Evolutionary conservation across 192 early-diverging fungal genomes (phyloP), one percentile per base, ranked within the genome.

Genomic region (Backusella tarrabulga): DNA sequence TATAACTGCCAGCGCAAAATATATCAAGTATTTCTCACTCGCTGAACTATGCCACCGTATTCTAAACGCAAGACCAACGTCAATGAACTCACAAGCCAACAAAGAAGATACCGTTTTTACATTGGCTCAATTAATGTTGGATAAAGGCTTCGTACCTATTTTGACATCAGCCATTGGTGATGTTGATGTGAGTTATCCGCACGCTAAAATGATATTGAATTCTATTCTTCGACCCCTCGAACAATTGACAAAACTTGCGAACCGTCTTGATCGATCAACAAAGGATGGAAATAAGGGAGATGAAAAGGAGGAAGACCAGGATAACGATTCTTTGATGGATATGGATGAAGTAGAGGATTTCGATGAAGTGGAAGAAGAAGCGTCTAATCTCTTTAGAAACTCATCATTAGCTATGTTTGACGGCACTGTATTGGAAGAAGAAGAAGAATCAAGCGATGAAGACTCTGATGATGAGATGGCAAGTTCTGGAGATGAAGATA

Each of bases 141-240:
- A 98, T 41, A 96, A 95, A 68, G 89, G 91, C 8, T 95, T 95
- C 72, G 92, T 96, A 1, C 87, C 83, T 40, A 82, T 92, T 9
- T 79, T 99, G 29, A 95, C 95, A 4, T 88, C 86, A 36, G 90
- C 93, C 1, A 79, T 96, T 23, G 90, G 89, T 40, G 93, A 95
- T 67, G 87, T 99, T 42, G 96, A 99, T 78, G 83, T 96, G 36
- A 94, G 96, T 78, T 95, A 97, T 79, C 98, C 98, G 3, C 85
- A 89, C 50, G 89, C 93, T 46, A 92, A 89, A 68, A 83, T 86
- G 17, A 87, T 98, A 41, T 88, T 97, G 11, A 90, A 84, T 34
- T 79, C 91, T 3, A 86, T 99, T 66, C 76, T 98, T 63, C 94
- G 94, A 67, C 98, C 97, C 5, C 85, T 98, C 52, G 97, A 98